These are phyloP conservation scores for Thecaphora frezii DNA, from an alignment of 1,284 basidiomycete genomes.

Conservation along the genomic window DNA sequence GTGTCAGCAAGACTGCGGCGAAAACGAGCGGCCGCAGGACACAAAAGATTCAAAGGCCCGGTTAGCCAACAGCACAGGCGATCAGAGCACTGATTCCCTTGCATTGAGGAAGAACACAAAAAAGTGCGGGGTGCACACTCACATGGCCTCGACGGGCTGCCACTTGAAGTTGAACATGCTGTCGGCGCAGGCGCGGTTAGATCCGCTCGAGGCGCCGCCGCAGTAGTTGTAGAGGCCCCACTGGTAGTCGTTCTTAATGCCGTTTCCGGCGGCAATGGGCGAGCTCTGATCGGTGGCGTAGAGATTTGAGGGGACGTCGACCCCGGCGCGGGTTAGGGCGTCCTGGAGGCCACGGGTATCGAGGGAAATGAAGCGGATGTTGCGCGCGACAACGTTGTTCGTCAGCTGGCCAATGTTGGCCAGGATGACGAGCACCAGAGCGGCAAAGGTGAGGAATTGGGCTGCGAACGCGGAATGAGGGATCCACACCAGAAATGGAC, in stretches of 20 bases:
- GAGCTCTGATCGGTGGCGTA: slow-evolving; percentile 34
- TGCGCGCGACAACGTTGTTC: slow-evolving; percentile 54
- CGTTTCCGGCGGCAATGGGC: slow-evolving; percentile 20
- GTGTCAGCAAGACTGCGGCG: slow-evolving; percentile 14
- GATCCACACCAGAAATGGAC: too few relatives aligned
- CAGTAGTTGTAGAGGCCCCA: slow-evolving; percentile 54
- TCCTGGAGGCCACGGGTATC: slow-evolving; percentile 25
- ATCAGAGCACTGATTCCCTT: too few relatives aligned
- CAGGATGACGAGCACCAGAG: slow-evolving; percentile 48
- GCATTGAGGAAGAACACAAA: too few relatives aligned
- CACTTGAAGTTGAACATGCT: slow-evolving; percentile 41
- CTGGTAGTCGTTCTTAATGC: slow-evolving; percentile 35
- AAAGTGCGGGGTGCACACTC: too few relatives aligned
- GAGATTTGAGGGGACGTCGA: slow-evolving; percentile 15
- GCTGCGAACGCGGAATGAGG: too few relatives aligned
- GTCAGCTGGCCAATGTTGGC: slow-evolving; percentile 54
- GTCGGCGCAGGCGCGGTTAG: slow-evolving; percentile 19
- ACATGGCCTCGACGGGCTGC: slow-evolving; percentile 29
- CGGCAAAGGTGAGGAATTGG: slow-evolving; percentile 53
- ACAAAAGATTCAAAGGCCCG: not conserved
- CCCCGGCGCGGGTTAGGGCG: slow-evolving; percentile 15
- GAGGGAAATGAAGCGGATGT: slow-evolving; percentile 44
- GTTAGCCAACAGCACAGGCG: too few relatives aligned
- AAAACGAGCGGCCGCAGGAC: too few relatives aligned
- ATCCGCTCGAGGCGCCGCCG: slow-evolving; percentile 20